Evolutionary conservation across 176 grass and related monocot species (phyloP).

Genomic region (Melocanna baccifera): DNA sequence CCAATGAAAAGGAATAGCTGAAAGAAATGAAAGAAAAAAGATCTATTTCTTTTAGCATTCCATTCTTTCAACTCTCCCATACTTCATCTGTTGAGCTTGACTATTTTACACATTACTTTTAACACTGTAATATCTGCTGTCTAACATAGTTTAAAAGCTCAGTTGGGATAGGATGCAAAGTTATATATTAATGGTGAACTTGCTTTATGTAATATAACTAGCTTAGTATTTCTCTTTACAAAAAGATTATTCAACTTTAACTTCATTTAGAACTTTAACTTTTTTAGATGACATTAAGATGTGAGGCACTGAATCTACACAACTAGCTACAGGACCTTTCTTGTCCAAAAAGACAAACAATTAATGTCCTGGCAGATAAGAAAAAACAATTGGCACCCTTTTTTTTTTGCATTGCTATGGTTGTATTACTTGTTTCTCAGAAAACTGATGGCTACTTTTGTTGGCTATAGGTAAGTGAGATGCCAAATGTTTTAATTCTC

Average conservation of each 20-base stretch:
- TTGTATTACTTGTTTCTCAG: background rate
- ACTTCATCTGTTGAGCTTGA: background rate
- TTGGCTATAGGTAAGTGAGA: conserved; percentile 78
- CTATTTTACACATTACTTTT: background rate
- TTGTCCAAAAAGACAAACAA: background rate
- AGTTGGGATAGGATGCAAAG: background rate
- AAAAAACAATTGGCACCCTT: background rate
- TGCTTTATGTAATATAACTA: background rate
- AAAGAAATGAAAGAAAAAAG: background rate
- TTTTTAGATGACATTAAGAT: background rate
- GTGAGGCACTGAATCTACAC: background rate
- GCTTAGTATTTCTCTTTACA: background rate
- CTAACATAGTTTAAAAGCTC: background rate
- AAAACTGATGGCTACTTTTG: background rate
- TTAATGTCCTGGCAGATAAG: background rate
- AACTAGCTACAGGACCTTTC: background rate
- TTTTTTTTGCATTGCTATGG: background rate
- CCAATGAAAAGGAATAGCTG: conserved; percentile 20
- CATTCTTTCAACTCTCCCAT: background rate
- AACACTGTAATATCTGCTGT: background rate
- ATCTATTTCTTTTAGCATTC: background rate
- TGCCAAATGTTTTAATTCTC: conserved; percentile 98
- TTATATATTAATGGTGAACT: background rate
- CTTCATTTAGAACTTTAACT: background rate
- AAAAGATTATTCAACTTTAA: background rate